Conservation (phyloP, 352 stramenopile genomes). For the Phytophthora aleatoria region DNA sequence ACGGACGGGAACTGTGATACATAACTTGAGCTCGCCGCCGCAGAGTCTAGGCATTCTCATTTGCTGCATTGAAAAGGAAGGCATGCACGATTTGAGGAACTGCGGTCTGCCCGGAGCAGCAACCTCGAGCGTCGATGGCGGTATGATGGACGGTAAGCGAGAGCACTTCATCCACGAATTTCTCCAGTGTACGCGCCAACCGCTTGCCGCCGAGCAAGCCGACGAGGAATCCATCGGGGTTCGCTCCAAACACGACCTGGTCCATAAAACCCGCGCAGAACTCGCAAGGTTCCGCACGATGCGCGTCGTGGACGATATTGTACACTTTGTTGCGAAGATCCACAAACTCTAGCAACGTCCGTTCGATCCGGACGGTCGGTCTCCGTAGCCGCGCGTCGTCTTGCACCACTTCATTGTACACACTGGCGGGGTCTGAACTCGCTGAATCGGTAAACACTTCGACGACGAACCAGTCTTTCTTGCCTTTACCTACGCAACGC, state of each 20-base stretch:
- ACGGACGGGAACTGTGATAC: background rate
- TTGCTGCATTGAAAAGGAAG: slow-evolving; percentile 32
- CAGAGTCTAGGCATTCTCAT: slow-evolving; percentile 4
- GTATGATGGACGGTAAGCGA: slow-evolving; percentile 15
- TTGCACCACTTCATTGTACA: background rate
- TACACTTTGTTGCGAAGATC: slow-evolving; percentile 31
- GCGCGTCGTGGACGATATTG: slow-evolving; percentile 17
- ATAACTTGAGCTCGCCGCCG: too few species aligned
- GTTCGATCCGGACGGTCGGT: slow-evolving; percentile 22
- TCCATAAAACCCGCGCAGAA: slow-evolving; percentile 34
- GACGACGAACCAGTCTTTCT: slow-evolving; percentile 20
- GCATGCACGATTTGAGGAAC: slow-evolving; percentile 33
- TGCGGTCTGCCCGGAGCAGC: slow-evolving; percentile 25
- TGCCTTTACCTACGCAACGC: slow-evolving; percentile 6
- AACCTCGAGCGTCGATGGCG: slow-evolving; percentile 9
- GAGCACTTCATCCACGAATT: slow-evolving; percentile 26
- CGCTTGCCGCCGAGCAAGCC: slow-evolving; percentile 17
- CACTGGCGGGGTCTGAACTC: background rate
- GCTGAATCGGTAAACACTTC: slow-evolving; percentile 21
- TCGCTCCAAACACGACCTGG: slow-evolving; percentile 32
- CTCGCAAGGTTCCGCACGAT: slow-evolving; percentile 21
- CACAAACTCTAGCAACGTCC: slow-evolving; percentile 23
- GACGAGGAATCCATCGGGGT: slow-evolving; percentile 29
- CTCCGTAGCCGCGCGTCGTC: slow-evolving; percentile 7
- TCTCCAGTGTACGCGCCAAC: slow-evolving; percentile 17